A percentile compares a stretch with the other conserved stretches of the same genome.
phyloP scores from a whole-genome alignment of 805 yeast genomes.

The Candida vaughaniae region DNA sequence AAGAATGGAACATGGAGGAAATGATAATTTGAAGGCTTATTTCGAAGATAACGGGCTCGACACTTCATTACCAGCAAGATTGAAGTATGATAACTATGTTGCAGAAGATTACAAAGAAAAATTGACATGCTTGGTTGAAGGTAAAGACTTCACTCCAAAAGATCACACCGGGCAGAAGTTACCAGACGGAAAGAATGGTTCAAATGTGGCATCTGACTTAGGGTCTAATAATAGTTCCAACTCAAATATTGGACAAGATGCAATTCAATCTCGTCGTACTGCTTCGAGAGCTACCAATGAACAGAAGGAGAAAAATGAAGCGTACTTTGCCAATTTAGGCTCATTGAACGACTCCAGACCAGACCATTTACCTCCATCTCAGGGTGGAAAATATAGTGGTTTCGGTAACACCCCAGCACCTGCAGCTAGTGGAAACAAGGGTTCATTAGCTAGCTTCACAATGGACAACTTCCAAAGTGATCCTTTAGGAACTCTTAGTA shows the following conservation, averaged over 20 bases:
- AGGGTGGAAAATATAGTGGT: slow-evolving; percentile 91
- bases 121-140: slow-evolving; percentile 73
- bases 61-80: slow-evolving; percentile 57
- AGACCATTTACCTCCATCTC: slow-evolving; percentile 80
- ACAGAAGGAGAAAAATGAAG: slow-evolving; percentile 66
- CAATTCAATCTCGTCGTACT: slow-evolving; percentile 43
- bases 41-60: slow-evolving; percentile 73
- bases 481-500: slow-evolving; percentile 85
- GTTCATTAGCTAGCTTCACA: slow-evolving; percentile 56
- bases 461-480: slow-evolving; percentile 72
- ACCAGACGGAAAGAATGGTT: slow-evolving; percentile 23
- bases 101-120: slow-evolving; percentile 94
- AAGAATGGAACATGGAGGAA: slow-evolving; percentile 95
- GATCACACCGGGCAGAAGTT: slow-evolving; percentile 53
- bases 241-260: slow-evolving; percentile 19
- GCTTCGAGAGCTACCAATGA: slow-evolving; percentile 29
- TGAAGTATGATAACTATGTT: slow-evolving; percentile 82
- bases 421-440: slow-evolving; percentile 22
- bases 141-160: slow-evolving; percentile 62
- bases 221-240: slow-evolving; percentile 3
- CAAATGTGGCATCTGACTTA: neutral
- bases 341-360: slow-evolving; percentile 70
- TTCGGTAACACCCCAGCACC: slow-evolving; percentile 81
- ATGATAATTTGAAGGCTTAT: slow-evolving; percentile 67
- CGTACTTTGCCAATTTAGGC: slow-evolving; percentile 80